Evolutionary conservation across 2,329 filamentous ascomycete species (phyloP), one percentile per base, ranked within the genome.

Genomic region (Xylariaceae sp.): DNA sequence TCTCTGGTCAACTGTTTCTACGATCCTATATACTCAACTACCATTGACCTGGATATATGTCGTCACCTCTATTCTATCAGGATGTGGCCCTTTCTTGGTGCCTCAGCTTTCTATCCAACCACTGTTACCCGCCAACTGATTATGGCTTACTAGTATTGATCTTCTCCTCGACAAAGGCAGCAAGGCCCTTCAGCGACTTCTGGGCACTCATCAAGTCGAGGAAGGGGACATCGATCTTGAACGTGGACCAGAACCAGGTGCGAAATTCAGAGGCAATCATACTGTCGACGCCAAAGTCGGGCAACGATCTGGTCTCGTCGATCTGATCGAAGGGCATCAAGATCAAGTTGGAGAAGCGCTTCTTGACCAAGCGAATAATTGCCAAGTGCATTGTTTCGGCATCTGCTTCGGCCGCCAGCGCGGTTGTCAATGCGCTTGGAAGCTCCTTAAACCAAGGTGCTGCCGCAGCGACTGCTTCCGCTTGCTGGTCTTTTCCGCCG

Each of bases 191-290:
- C 19, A 56, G 31, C 2, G 45, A 53, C 9, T 55, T 60, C 4
- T 51, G 49, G 3, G 47, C 26, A 29, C 58, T 59, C 7, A 62
- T 4, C 1, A 66, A 26, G 30, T 65, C 62, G 3, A 67, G 47
- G 40, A 71, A 72, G 0, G 68, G 62, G 4, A 72, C 52, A 43
- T 72, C 67, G 0, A 72, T 57, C 30, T 62, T 60, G 39, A 72
- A 69, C 4, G 61, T 53, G 12, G 54, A 52, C 54, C 64, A 72
- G 40, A 72, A 61, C 67, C 68, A 70, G 1, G 65, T 67, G 6
- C 70, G 60, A 32, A 72, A 62, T 55, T 72, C 70, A 0, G 70
- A 57, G 0, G 64, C 70, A n/a, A 72, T 62, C 70, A 72, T 72
- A 48, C 67, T 70, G 50, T 72, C 70, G 1, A 71, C 40, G 1